Percentiles rank a stretch among this genome's conserved stretches.
These are phyloP conservation scores for Tricholoma terreum DNA, from an alignment of 768 basidiomycete species.

Conservation along the genomic window DNA sequence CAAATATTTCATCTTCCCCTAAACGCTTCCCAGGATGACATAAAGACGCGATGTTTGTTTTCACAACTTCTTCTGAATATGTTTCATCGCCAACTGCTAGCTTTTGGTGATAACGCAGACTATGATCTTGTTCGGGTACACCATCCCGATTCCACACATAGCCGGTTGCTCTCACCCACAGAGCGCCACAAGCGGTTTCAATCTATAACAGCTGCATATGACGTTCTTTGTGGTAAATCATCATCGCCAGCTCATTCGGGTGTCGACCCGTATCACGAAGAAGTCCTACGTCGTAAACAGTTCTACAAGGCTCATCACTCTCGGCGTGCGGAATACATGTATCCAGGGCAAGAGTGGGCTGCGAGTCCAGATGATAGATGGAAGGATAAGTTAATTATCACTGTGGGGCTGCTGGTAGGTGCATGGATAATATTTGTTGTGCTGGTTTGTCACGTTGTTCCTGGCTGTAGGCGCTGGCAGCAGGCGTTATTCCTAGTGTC, in stretches of 20 bases:
- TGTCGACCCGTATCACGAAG: not conserved
- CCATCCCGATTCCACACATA: conserved; percentile 63
- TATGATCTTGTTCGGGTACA: conserved; percentile 70
- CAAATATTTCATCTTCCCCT: conserved; percentile 69
- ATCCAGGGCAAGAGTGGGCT: conserved; percentile 21
- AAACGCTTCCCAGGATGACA: conserved; percentile 55
- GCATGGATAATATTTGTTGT: not conserved
- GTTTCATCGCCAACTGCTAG: not conserved
- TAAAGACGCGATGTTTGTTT: conserved; percentile 61
- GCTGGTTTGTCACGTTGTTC: not conserved
- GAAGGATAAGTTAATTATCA: conserved; percentile 50
- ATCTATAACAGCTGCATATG: conserved; percentile 62
- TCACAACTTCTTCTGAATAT: not conserved
- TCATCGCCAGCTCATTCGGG: not conserved
- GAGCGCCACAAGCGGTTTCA: conserved; percentile 61
- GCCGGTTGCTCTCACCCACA: conserved; percentile 38
- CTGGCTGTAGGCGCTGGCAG: conserved; percentile 36
- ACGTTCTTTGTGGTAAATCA: conserved; percentile 43
- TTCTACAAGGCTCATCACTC: not conserved
- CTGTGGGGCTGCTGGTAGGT: conserved; percentile 47
- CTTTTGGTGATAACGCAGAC: conserved; percentile 37
- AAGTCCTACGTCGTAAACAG: not conserved
- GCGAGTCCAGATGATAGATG: conserved; percentile 42
- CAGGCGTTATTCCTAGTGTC: conserved; percentile 44
- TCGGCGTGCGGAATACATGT: not conserved